Evolutionary conservation across 78 protist species (phyloP).

Genomic region (Ministeria vibrans): DNA sequence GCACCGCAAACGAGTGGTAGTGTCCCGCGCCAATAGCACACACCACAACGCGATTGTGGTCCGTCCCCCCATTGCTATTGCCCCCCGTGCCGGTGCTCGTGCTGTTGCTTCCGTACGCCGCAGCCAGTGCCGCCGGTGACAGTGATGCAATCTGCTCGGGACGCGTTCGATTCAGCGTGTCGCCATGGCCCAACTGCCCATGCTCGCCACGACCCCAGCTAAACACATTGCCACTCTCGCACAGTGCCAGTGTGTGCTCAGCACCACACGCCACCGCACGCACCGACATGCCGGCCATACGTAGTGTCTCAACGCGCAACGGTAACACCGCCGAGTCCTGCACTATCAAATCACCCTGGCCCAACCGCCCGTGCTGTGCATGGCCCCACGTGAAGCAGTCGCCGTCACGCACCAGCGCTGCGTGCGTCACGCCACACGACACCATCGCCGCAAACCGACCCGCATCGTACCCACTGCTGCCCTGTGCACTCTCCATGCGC

Average conservation of each 20-base stretch:
- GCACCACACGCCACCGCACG: neutral
- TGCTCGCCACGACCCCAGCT: constrained; percentile 15
- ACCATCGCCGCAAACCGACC: neutral
- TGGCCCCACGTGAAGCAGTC: neutral
- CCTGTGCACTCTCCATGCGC: neutral
- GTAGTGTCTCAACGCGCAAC: neutral
- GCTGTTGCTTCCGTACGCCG: too few relatives aligned
- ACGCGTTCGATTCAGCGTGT: neutral
- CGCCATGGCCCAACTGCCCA: constrained; percentile 40
- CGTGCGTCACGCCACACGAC: neutral
- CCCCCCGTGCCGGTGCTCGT: too few relatives aligned
- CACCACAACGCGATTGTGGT: too few relatives aligned
- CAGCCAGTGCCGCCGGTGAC: too few relatives aligned
- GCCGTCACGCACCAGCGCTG: neutral
- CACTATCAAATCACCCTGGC: neutral
- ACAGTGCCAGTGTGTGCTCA: constrained; percentile 10
- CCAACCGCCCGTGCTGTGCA: neutral
- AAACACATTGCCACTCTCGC: neutral
- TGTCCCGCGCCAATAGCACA: too few relatives aligned
- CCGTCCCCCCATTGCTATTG: too few relatives aligned
- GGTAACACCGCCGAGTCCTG: neutral
- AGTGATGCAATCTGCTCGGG: too few relatives aligned
- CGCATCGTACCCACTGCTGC: too few relatives aligned
- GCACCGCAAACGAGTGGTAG: too few relatives aligned
- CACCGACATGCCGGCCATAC: neutral